These are phyloP conservation scores for Hapsidospora chrysogenum DNA, from an alignment of 495 filamentous ascomycete species.

Conservation along the genomic window DNA sequence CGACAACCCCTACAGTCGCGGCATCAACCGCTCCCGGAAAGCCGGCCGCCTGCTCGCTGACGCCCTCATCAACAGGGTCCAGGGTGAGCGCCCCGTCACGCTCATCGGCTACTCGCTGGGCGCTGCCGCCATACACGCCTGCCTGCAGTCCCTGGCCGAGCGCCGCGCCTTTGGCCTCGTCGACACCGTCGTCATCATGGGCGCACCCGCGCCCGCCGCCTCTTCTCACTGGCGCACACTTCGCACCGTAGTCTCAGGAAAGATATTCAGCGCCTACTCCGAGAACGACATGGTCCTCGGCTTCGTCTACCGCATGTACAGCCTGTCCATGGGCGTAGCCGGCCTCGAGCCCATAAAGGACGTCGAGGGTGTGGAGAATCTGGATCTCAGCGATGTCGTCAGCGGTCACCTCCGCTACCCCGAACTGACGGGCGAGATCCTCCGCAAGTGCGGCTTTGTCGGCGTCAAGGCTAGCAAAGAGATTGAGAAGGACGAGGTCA, in stretches of 20 bases:
- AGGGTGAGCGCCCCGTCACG: conserved; percentile 73
- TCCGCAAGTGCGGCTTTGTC: conserved; percentile 50
- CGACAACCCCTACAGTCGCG: conserved; percentile 76
- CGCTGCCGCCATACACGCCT: conserved; percentile 65
- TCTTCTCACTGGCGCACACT: conserved; percentile 48
- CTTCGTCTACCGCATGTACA: conserved; percentile 62
- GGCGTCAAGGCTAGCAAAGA: conserved; percentile 37
- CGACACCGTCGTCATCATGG: conserved; percentile 66
- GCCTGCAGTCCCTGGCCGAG: conserved; percentile 50
- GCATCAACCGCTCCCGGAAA: conserved; percentile 62
- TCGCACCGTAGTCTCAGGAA: conserved; percentile 53
- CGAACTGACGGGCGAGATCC: conserved; percentile 48
- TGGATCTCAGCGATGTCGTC: conserved; percentile 57
- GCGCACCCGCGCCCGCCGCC: conserved; percentile 57
- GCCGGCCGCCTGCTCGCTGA: conserved; percentile 71
- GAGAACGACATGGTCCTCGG: conserved; percentile 62
- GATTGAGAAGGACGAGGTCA: conserved; percentile 41
- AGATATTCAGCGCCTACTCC: conserved; percentile 63
- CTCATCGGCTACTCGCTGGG: conserved; percentile 75
- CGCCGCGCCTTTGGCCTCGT: conserved; percentile 62
- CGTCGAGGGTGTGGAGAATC: conserved; percentile 55
- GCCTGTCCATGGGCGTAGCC: conserved; percentile 59
- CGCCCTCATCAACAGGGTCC: conserved; percentile 65
- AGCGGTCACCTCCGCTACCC: conserved; percentile 59
- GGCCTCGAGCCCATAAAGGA: conserved; percentile 48